phyloP scores from a whole-genome alignment of 1,284 basidiomycete genomes.

The Sphaerobolus stellatus region DNA sequence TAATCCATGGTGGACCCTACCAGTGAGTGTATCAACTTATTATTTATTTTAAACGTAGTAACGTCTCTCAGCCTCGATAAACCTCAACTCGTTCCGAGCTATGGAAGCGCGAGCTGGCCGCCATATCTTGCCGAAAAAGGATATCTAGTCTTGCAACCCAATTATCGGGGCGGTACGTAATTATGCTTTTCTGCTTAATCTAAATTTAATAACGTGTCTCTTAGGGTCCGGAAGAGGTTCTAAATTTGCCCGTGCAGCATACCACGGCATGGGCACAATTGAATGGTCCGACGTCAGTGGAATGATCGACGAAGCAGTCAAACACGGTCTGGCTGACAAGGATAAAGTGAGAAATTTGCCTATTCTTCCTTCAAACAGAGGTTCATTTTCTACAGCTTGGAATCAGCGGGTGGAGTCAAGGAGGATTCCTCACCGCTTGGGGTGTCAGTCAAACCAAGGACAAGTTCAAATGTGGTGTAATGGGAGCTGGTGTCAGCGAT shows the following conservation, averaged over 20 bases:
- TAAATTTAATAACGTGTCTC: background rate
- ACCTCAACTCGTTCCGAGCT: no score
- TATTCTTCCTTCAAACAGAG: background rate
- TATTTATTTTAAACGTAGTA: no score
- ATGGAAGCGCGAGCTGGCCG: no score
- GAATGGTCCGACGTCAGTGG: constrained; percentile 21
- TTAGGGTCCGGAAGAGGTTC: constrained; percentile 18
- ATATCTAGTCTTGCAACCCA: constrained; percentile 18
- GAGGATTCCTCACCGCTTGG: constrained; percentile 22
- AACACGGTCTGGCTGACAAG: constrained; percentile 16
- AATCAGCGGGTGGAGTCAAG: constrained; percentile 22
- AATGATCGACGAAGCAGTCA: constrained; percentile 18
- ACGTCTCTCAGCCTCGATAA: no score
- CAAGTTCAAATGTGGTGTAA: constrained; percentile 19
- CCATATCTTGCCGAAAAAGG: constrained; percentile 18
- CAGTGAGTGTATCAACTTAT: constrained; percentile 9
- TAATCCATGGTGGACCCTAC: constrained; percentile 19
- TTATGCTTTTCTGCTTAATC: background rate
- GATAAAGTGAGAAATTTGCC: background rate
- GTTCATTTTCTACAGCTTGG: no score
- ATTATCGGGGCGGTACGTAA: constrained; percentile 21
- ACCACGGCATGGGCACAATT: constrained; percentile 17
- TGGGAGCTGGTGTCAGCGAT: constrained; percentile 20
- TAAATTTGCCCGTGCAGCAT: constrained; percentile 15
- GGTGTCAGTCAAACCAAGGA: constrained; percentile 19